Evolutionary conservation across 1,139 yeast species (phyloP).

Genomic region (Geotrichum bryndzae): DNA sequence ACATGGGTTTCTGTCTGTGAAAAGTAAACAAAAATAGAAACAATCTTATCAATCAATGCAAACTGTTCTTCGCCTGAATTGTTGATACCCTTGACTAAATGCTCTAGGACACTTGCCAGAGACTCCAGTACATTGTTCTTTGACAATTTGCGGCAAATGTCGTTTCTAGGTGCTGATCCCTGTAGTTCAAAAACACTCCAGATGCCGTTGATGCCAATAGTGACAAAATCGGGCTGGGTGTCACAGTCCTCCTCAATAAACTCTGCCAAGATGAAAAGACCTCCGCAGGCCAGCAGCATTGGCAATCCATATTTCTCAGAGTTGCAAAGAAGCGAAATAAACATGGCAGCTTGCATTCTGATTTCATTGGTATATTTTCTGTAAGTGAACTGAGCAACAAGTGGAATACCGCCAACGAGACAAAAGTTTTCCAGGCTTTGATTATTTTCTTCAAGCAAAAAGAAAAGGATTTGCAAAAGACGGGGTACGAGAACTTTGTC

Average conservation of each 20-base stretch:
- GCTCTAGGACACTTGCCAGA: conserved; percentile 42
- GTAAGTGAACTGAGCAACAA: conserved; percentile 43
- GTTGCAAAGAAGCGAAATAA: conserved; percentile 39
- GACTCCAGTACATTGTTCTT: conserved; percentile 48
- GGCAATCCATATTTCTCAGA: conserved; percentile 41
- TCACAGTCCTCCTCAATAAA: conserved; percentile 53
- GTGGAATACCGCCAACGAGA: conserved; percentile 53
- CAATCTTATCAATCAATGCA: conserved; percentile 21
- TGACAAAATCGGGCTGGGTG: conserved; percentile 42
- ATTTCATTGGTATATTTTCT: conserved; percentile 37
- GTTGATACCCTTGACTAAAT: background rate
- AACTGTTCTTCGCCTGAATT: conserved; percentile 8
- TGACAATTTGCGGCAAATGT: conserved; percentile 49
- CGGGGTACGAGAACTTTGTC: conserved; percentile 34
- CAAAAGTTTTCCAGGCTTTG: conserved; percentile 48
- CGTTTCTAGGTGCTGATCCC: conserved; percentile 42
- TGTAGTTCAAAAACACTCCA: conserved; percentile 45
- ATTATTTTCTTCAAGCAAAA: conserved; percentile 37
- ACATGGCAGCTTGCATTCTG: conserved; percentile 43
- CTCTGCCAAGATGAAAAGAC: conserved; percentile 46
- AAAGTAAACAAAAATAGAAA: conserved; percentile 30
- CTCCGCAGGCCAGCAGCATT: conserved; percentile 54
- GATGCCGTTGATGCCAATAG: conserved; percentile 43
- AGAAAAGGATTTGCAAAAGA: conserved; percentile 41
- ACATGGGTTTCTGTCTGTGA: conserved; percentile 35